Evolutionary conservation across 768 basidiomycete genomes (phyloP).

Genomic region (Collybiopsis confluens): DNA sequence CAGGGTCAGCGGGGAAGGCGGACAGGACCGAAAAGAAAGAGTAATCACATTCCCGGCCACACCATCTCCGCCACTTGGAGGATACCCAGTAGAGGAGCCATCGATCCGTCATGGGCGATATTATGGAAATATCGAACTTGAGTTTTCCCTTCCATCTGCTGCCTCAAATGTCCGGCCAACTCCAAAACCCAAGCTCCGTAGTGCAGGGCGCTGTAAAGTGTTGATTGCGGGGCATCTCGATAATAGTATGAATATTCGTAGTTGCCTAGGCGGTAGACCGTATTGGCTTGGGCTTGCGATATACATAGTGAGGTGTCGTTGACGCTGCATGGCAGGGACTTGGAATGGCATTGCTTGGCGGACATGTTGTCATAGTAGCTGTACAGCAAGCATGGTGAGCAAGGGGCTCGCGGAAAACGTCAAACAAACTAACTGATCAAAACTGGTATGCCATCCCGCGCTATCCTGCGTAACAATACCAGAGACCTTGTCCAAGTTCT

Average conservation of each 20-base stretch:
- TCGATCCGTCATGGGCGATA: slow-evolving; percentile 49
- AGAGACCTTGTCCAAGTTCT: slow-evolving; percentile 37
- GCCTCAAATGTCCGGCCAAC: slow-evolving; percentile 35
- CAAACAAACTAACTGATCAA: slow-evolving; percentile 36
- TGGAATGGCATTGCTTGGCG: slow-evolving; percentile 46
- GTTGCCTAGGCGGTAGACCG: slow-evolving; percentile 54
- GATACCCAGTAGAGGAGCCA: slow-evolving; percentile 44
- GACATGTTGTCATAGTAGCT: slow-evolving; percentile 52
- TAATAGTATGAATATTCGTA: slow-evolving; percentile 58
- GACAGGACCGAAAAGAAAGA: background rate
- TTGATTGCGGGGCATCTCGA: slow-evolving; percentile 41
- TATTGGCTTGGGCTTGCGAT: too few species aligned
- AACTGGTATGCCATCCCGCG: slow-evolving; percentile 45
- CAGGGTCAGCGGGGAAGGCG: background rate
- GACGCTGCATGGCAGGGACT: slow-evolving; percentile 39
- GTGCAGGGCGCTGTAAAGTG: slow-evolving; percentile 35
- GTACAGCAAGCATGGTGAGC: background rate
- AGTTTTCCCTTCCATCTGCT: slow-evolving; percentile 30
- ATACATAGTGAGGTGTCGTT: slow-evolving; percentile 41
- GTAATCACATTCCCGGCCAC: slow-evolving; percentile 49
- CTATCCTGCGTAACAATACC: slow-evolving; percentile 35
- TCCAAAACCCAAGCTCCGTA: slow-evolving; percentile 47
- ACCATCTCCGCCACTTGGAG: slow-evolving; percentile 47
- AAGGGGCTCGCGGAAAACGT: background rate
- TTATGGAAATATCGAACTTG: slow-evolving; percentile 43